Conservation (phyloP, 345 rosid genomes). For the Schrenkiella parvula region DNA sequence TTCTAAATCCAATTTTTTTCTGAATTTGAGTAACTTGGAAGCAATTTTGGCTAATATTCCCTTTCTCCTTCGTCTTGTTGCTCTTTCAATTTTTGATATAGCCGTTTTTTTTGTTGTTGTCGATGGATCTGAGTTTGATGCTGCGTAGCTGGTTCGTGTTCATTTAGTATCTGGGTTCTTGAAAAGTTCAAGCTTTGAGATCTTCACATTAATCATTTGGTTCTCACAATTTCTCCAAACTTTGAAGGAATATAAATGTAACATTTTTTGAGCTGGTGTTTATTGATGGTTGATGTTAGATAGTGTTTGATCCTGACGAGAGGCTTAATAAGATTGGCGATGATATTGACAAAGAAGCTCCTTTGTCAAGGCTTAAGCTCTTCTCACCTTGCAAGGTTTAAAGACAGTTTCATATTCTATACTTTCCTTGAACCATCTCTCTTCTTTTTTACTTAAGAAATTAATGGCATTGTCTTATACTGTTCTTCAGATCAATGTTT, state of each 20-base stretch:
- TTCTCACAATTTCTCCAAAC: not conserved
- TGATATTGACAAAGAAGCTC: constrained; percentile 75
- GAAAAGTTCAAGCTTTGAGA: not conserved
- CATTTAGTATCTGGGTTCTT: not conserved
- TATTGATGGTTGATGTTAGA: constrained; percentile 37
- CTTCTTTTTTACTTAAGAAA: not conserved
- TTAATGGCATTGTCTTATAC: not conserved
- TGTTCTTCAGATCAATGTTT: constrained; percentile 77
- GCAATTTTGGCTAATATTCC: not conserved
- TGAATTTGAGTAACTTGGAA: not conserved
- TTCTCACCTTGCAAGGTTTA: constrained; percentile 97
- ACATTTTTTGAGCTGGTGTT: not conserved
- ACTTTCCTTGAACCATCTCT: constrained; percentile 28
- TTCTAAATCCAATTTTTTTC: too few species aligned
- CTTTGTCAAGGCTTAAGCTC: constrained; percentile 82
- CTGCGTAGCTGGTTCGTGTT: not conserved
- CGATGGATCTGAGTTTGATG: not conserved
- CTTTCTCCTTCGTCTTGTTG: not conserved
- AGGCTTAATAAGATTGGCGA: constrained; percentile 68
- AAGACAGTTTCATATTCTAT: not conserved
- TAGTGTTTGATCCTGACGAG: constrained; percentile 83
- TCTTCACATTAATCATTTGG: not conserved
- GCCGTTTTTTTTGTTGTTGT: too few species aligned
- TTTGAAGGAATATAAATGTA: not conserved
- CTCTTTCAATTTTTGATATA: too few species aligned